Evolutionary conservation across 2,329 filamentous ascomycete species (phyloP), one percentile per base, ranked within the genome.

Genomic region (Oidium heveae): DNA sequence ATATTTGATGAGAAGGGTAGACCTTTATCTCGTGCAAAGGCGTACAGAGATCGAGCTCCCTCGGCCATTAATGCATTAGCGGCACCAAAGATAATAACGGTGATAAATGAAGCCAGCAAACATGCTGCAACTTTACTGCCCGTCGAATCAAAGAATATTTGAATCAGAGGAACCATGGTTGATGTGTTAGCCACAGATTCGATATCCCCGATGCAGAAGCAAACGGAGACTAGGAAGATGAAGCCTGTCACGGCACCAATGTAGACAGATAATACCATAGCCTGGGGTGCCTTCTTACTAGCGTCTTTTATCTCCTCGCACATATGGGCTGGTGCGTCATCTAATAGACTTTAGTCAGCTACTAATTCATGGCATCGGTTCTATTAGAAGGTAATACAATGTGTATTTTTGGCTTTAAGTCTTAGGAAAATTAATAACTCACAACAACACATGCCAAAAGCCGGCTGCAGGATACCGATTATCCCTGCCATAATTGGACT

Each of bases 401-500:
- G 3, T 6, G 6, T 28, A 3, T 28, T 28, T 28, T 28, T 28
- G 24, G 24, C 24, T 28, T 28, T 3, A 28, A 6, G 24, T 28
- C 3, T 28, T 28, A 28, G 24, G 24, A 28, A 28, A 28, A 28
- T 3, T 28, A 6, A 12, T 7, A 22, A 58, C 60, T 62, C 59
- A 58, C 61, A 70, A 56, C 70, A 72, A 61, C 71, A 74, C 72
- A 76, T 74, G 33, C 72, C 73, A 55, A 75, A 75, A 0, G 70
- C 71, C 46, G 71, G 68, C 59, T 77, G 73, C 6, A 77, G 60
- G 13, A 77, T 68, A 2, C 74, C 74, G 20, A 77, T 64, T 33
- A 76, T 70, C 0, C 72, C 71, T 4, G 71, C 68, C 63, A 75
- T 76, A 0, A 69, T 66, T 10, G 67, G 64, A 3, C 68, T 68